Conservation (phyloP, 2,329 filamentous ascomycete genomes). For the Paracorniculantispora psalliotae region DNA sequence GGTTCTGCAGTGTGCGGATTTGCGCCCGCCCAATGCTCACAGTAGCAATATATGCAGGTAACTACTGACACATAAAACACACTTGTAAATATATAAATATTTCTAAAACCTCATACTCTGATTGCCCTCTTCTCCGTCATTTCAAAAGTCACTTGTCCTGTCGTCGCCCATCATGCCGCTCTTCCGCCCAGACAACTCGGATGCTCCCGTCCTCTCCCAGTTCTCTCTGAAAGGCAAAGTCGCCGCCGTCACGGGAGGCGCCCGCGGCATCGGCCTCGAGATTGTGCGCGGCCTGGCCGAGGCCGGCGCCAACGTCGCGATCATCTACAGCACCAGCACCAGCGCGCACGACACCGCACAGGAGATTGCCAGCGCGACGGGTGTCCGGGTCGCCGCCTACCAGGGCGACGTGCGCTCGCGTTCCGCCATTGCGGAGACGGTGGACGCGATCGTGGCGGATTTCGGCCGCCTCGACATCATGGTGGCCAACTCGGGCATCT, state of each 20-base stretch:
- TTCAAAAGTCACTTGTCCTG: neutral
- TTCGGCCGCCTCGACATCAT: slow-evolving; percentile 24
- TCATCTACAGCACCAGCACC: slow-evolving; percentile 17
- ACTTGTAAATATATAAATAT: neutral
- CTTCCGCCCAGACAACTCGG: slow-evolving; percentile 6
- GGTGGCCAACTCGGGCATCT: slow-evolving; percentile 27
- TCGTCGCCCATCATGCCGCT: slow-evolving; percentile 1
- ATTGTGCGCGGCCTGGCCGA: slow-evolving; percentile 17
- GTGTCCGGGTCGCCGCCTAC: slow-evolving; percentile 27
- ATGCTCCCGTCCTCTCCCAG: slow-evolving; percentile 8
- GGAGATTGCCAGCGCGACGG: slow-evolving; percentile 14
- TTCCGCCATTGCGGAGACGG: slow-evolving; percentile 13
- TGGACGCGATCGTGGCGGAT: slow-evolving; percentile 18
- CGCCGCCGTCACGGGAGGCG: slow-evolving; percentile 11
- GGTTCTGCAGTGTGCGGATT: neutral
- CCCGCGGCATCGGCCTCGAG: slow-evolving; percentile 18
- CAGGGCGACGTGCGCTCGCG: slow-evolving; percentile 30
- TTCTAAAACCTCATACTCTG: neutral
- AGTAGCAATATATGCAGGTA: neutral
- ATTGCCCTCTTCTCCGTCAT: neutral
- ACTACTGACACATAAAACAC: neutral
- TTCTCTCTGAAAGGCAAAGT: slow-evolving; percentile 11
- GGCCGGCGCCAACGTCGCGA: slow-evolving; percentile 13
- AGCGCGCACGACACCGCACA: slow-evolving; percentile 12
- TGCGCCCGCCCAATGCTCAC: neutral